Base-by-base conservation (phyloP, 2,329 filamentous ascomycete species). In the Hymenoscyphus linearis region DNA sequence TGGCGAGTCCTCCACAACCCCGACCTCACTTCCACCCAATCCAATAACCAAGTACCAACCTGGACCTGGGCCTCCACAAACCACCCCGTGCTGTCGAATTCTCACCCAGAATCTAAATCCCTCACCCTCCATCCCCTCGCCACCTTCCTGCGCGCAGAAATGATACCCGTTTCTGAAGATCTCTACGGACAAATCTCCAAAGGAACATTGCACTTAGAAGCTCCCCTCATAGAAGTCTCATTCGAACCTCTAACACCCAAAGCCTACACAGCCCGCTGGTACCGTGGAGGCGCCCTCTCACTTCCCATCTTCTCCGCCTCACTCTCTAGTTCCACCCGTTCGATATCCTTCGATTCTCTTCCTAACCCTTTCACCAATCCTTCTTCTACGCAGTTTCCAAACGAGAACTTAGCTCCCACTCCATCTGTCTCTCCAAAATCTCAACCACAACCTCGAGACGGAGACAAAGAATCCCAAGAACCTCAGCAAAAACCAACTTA, bases 21-120 rank as follows among this genome's bases (percentile, higher is more conserved):
- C 44, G 9, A 25, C 18, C 5, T 22, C 5, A 25, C 7, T 4
- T 26, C 18, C 26, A 2, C n/a, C n/a, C 34, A 18, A 25, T n/a
- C 25, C 6, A 34, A 14, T 14, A 4, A 40, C 4, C 60, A 57
- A 60, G 60, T 53, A 6, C 62, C 60, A 22, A 60, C 62, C 6
- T 64, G 60, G 62, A 55, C 62, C 18, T 64, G 62, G 60, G 56
- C 62, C 3, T 62, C 62, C 9, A 13, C 58, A n/a, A 57, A 63
- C 18, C 52, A n/a, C 12, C 36, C 55, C 34, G 34, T 59, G n/a
- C 31, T 35, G 10, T 59, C 57, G 9, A 56, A 40, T 37, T 50
- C 37, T 4, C 50, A 27, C 2, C 47, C 52, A 37, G 35, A 55
- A 62, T 37, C 6, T 10, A 55, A 40, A 37, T 36, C 50, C 14